Evolutionary conservation across 768 basidiomycete genomes (phyloP), one percentile per base, ranked within the genome.

Genomic region (Coprinopsis strossmayeri): DNA sequence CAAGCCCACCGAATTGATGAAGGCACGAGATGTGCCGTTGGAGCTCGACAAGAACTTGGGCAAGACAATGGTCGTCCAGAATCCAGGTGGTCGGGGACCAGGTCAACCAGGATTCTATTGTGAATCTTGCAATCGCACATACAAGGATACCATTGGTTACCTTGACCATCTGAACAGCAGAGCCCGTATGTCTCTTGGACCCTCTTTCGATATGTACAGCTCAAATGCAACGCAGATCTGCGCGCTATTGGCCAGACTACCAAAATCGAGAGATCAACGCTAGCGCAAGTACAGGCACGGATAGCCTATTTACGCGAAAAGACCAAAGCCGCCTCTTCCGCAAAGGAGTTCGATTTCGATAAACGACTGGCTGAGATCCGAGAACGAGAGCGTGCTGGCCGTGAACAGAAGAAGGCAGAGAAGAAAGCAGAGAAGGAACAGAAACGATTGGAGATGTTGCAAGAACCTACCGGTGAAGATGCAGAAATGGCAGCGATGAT

Each of bases 171-270:
- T 99, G 48, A 99, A 99, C 67, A 84, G 91, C 51, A 77, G 93
- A 72, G 81, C 81, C 46, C 95, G 95, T 97, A 64, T 59, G 92
- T 79, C 23, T 20, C 21, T 45, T 7, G 44, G 42, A 39, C 45
- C 7, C n/a, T 15, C 35, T 1, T 15, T 5, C 30, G 13, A 42
- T 3, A n/a, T 34, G 39, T 20, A 47, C 53, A 47, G 25, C 45
- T 35, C 38, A 50, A 46, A 25, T 32, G 48, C 44, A 25, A 28
- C 40, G 34, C 62, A 98, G 96, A 99, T 73, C 73, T 99, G 44
- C 84, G 92, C 34, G 79, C 74, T 21, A 58, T 98, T n/a, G 96
- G 96, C n/a, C 96, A 98, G 69, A 91, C 91, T 1, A 99, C 95
- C 17, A 85, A 84, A 47, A 73, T 96, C 47, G 84, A 83, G 58